These are phyloP conservation scores for Gomphus sp. DNA, from an alignment of 1,284 basidiomycete species.

Conservation along the genomic window DNA sequence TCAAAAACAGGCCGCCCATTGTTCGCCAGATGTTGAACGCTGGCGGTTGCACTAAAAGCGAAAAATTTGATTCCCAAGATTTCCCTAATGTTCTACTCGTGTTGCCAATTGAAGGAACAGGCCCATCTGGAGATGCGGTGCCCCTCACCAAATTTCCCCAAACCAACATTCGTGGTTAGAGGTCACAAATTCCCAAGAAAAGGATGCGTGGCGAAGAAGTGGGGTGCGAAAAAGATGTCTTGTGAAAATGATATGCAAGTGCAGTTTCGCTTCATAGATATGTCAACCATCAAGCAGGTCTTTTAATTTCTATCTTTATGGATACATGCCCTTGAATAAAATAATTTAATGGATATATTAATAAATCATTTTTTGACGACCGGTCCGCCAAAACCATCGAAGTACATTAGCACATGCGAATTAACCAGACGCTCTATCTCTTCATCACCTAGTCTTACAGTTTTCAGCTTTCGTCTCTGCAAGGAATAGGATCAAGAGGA, in stretches of 20 bases:
- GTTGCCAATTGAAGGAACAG: too few species aligned
- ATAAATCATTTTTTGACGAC: not conserved
- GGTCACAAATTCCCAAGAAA: too few species aligned
- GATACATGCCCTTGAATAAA: not conserved
- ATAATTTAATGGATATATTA: not conserved
- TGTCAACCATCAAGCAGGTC: not conserved
- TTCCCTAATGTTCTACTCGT: too few species aligned
- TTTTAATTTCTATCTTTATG: not conserved
- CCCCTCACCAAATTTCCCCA: not conserved
- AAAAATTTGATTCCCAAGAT: conserved; percentile 3
- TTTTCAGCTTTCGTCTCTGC: conserved; percentile 15
- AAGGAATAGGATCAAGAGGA: not conserved
- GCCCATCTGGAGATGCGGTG: too few species aligned
- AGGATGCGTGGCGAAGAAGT: too few species aligned
- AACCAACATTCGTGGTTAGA: too few species aligned
- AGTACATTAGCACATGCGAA: conserved; percentile 17
- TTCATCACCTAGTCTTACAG: conserved; percentile 11
- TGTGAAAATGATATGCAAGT: too few species aligned
- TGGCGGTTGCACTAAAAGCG: conserved; percentile 5
- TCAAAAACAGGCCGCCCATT: not conserved
- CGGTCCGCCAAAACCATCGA: conserved; percentile 13
- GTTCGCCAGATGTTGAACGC: conserved; percentile 1
- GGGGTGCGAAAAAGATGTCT: too few species aligned
- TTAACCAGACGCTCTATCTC: conserved; percentile 15
- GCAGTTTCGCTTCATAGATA: not conserved